Percentiles rank a stretch among this genome's conserved stretches.
Evolutionary conservation across 495 filamentous ascomycete genomes (phyloP).

Genomic region (Chaetomium tenue): DNA sequence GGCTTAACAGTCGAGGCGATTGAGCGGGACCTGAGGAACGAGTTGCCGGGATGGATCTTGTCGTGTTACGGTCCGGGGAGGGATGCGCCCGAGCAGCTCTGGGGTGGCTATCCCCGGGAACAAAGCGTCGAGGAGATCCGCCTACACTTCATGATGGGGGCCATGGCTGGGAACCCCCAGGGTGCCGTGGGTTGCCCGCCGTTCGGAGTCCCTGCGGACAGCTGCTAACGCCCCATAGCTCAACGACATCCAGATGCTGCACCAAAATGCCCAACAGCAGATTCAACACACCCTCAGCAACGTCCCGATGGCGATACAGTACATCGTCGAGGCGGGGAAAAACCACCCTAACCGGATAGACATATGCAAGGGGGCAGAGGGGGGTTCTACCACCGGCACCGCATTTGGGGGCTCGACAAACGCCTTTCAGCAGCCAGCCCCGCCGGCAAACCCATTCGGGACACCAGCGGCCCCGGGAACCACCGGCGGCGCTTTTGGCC

Average conservation of each 20-base stretch:
- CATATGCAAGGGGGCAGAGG: conserved; percentile 49
- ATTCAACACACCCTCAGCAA: conserved; percentile 65
- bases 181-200: conserved; percentile 51
- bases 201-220: conserved; percentile 2
- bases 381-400: conserved; percentile 21
- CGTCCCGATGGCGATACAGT: conserved; percentile 68
- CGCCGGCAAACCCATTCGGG: conserved; percentile 34
- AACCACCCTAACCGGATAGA: conserved; percentile 81
- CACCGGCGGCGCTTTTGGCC: conserved; percentile 41
- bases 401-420: conserved; percentile 20
- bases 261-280: conserved; percentile 62
- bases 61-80: conserved; percentile 74
- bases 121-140: conserved; percentile 82
- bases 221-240: conserved; percentile 36
- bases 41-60: conserved; percentile 77
- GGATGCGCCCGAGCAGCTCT: conserved; percentile 72
- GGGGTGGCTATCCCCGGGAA: conserved; percentile 74
- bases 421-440: conserved; percentile 20
- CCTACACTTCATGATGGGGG: conserved; percentile 61
- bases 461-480: conserved; percentile 29
- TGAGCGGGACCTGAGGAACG: conserved; percentile 61
- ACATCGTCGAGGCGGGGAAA: conserved; percentile 63
- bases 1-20: conserved; percentile 57
- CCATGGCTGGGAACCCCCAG: conserved; percentile 58
- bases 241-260: conserved; percentile 60